phyloP scores from a whole-genome alignment of 192 early-diverging fungal genomes.

The Gryganskiella cystojenkinii region DNA sequence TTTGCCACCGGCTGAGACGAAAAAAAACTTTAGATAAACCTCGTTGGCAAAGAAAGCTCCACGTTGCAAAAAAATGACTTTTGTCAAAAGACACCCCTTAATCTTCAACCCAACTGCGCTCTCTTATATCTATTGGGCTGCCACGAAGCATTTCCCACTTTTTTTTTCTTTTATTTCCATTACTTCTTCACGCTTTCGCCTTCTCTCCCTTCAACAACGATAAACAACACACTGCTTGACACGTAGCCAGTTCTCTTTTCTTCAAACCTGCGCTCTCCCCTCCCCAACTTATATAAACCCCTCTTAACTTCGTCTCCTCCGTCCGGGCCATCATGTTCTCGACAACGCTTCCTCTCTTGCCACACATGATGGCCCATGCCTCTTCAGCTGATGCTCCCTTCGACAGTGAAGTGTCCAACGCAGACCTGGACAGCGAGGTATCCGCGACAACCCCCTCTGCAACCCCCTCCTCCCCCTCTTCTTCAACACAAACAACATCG shows the following conservation, averaged over 20 bases:
- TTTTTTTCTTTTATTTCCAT: too few relatives aligned
- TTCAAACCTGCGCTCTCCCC: background rate
- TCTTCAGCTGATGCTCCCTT: constrained; percentile 55
- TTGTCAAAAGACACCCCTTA: too few relatives aligned
- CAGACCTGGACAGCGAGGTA: constrained; percentile 57
- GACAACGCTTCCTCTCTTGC: constrained; percentile 42
- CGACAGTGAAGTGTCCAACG: constrained; percentile 54
- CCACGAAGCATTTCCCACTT: too few relatives aligned
- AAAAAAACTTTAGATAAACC: too few relatives aligned
- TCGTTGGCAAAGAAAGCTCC: too few relatives aligned
- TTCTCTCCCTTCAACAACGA: background rate
- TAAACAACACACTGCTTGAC: constrained; percentile 5
- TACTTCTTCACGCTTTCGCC: too few relatives aligned
- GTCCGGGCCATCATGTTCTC: constrained; percentile 58
- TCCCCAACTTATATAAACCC: constrained; percentile 35
- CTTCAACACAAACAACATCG: background rate
- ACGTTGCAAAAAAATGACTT: too few relatives aligned
- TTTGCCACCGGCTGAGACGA: too few relatives aligned
- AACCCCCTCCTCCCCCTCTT: constrained; percentile 21
- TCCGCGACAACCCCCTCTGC: constrained; percentile 54
- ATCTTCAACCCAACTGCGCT: too few relatives aligned
- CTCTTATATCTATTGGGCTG: too few relatives aligned
- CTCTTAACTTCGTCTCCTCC: constrained; percentile 26
- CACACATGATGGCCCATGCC: constrained; percentile 56
- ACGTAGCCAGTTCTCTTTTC: constrained; percentile 17